Percentiles rank a stretch among this genome's conserved stretches.
phyloP scores from a whole-genome alignment of 495 filamentous ascomycete species.

The Daldinia loculata region DNA sequence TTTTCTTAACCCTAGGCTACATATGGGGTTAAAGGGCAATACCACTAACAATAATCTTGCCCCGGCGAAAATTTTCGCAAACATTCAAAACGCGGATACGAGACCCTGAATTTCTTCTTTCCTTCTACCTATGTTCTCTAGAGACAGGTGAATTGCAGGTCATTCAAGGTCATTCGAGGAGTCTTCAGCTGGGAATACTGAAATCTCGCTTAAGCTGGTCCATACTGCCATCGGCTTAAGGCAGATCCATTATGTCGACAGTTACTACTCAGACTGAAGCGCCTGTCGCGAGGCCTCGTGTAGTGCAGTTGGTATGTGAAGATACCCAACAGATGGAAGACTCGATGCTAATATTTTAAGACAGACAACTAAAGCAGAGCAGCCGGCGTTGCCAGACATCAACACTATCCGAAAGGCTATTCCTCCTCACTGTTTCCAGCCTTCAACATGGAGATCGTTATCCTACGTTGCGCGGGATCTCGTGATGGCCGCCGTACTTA shows the following conservation, averaged over 20 bases:
- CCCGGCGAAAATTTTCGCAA: conserved; percentile 28
- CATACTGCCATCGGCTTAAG: not conserved
- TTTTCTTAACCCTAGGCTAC: conserved; percentile 12
- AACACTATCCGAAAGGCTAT: conserved; percentile 75
- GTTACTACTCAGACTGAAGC: conserved; percentile 36
- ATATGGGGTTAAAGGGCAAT: conserved; percentile 17
- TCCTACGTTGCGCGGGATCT: conserved; percentile 69
- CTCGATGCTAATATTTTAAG: conserved; percentile 5
- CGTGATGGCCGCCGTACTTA: conserved; percentile 59
- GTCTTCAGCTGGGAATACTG: conserved; percentile 1
- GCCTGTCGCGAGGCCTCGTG: conserved; percentile 24
- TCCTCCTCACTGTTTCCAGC: conserved; percentile 73
- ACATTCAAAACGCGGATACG: conserved; percentile 18
- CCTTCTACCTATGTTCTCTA: not conserved
- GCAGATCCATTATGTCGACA: conserved; percentile 32
- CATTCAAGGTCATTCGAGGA: not conserved
- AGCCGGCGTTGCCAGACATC: conserved; percentile 52
- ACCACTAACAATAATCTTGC: conserved; percentile 19
- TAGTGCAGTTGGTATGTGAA: conserved; percentile 30
- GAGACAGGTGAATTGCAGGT: conserved; percentile 1
- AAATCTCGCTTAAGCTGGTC: not conserved
- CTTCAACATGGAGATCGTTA: conserved; percentile 63
- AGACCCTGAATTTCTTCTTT: conserved; percentile 2
- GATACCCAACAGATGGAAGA: not conserved
- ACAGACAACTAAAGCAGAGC: conserved; percentile 30